These are phyloP conservation scores for Fraxinus nigra DNA, from an alignment of 305 asterid genomes.

Conservation along the genomic window DNA sequence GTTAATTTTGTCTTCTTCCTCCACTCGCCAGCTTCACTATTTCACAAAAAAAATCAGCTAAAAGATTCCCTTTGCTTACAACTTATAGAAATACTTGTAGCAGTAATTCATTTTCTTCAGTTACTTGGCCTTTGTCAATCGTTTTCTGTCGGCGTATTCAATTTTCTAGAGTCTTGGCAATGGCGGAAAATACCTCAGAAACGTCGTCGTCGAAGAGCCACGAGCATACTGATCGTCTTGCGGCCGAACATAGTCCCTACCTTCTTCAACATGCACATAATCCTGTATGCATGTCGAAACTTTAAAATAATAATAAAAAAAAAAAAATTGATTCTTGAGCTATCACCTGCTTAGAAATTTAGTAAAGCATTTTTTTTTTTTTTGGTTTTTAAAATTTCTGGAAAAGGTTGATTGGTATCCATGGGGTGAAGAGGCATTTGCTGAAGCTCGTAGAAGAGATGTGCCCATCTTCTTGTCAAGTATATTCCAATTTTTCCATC, in stretches of 20 bases:
- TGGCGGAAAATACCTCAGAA: slow-evolving; percentile 51
- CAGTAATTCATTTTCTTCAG: slow-evolving; percentile 10
- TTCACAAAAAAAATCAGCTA: slow-evolving; percentile 21
- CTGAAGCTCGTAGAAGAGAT: slow-evolving; percentile 83
- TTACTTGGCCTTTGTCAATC: slow-evolving; percentile 38
- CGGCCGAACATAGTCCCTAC: slow-evolving; percentile 87
- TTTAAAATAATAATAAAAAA: too few relatives aligned
- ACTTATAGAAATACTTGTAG: neutral
- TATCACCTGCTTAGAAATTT: neutral
- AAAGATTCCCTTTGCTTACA: neutral
- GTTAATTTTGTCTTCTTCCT: slow-evolving; percentile 31
- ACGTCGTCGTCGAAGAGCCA: slow-evolving; percentile 44
- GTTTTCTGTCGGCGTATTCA: slow-evolving; percentile 37
- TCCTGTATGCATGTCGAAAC: slow-evolving; percentile 44
- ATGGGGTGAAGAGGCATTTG: slow-evolving; percentile 93
- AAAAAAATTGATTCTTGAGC: neutral
- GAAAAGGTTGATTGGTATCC: slow-evolving; percentile 93
- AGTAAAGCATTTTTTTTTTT: neutral
- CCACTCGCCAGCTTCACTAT: slow-evolving; percentile 21
- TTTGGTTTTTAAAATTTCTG: neutral
- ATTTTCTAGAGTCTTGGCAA: slow-evolving; percentile 41
- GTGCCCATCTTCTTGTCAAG: slow-evolving; percentile 87
- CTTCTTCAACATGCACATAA: slow-evolving; percentile 96
- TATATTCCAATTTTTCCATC: slow-evolving; percentile 21
- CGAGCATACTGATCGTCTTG: slow-evolving; percentile 69